Evolutionary conservation across 2,329 filamentous ascomycete genomes (phyloP).

Genomic region (Fusarium algeriense): DNA sequence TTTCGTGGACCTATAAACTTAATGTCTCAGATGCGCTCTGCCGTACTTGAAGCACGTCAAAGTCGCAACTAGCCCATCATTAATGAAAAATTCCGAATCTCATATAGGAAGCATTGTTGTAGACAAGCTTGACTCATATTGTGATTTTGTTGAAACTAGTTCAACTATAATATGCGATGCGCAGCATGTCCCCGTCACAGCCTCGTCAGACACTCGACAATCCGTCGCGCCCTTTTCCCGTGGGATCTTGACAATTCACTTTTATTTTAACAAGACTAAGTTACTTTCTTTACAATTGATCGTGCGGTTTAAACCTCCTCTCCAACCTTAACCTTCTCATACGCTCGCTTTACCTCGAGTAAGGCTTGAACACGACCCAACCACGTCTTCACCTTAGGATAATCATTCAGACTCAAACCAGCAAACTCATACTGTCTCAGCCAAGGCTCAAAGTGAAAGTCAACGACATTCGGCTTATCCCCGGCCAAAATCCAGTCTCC

Average conservation of each 20-base stretch:
- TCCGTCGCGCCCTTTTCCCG: background rate
- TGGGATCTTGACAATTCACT: accelerated
- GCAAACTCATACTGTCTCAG: slow-evolving; percentile 10
- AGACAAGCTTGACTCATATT: background rate
- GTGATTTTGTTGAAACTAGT: background rate
- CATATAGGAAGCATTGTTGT: background rate
- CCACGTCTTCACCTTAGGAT: slow-evolving; percentile 17
- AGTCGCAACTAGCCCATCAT: background rate
- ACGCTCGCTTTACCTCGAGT: background rate
- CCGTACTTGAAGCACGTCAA: background rate
- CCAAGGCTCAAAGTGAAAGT: slow-evolving; percentile 32
- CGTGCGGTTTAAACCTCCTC: background rate
- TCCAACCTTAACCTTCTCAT: slow-evolving; percentile 25
- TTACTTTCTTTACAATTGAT: background rate
- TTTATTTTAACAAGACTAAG: background rate
- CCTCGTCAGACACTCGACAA: background rate
- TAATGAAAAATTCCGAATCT: background rate
- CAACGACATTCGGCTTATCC: slow-evolving; percentile 11
- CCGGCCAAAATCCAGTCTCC: slow-evolving; percentile 19
- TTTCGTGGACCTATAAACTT: background rate
- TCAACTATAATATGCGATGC: background rate
- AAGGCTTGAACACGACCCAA: slow-evolving; percentile 13
- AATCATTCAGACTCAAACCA: slow-evolving; percentile 3
- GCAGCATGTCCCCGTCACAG: background rate
- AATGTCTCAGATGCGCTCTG: background rate